Conservation (phyloP, 148 eudicot genomes). For the Camellia sinensis region DNA sequence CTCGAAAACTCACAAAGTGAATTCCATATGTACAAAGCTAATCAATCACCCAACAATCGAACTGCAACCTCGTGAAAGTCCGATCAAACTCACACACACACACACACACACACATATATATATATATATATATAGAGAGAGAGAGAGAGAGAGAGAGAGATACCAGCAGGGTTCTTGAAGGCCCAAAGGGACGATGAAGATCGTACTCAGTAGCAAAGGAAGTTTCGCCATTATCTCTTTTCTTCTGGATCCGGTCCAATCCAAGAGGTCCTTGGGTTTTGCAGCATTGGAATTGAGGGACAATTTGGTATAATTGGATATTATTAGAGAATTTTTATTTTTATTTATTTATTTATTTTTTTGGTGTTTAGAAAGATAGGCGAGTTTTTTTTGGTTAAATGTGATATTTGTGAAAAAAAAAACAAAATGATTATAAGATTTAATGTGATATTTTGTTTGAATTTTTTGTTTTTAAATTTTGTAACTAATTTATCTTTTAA, state of each 20-base stretch:
- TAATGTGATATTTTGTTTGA: no score
- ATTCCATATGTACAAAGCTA: background rate
- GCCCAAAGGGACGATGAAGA: background rate
- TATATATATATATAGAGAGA: slow-evolving; percentile 13
- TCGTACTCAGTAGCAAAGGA: no score
- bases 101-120: background rate
- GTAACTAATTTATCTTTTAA: no score
- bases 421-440: no score
- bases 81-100: background rate
- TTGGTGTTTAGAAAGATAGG: no score
- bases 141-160: slow-evolving; percentile 8
- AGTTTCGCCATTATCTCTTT: background rate
- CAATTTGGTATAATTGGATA: no score
- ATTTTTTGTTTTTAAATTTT: no score
- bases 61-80: background rate
- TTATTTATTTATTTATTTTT: no score
- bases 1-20: background rate
- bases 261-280: background rate
- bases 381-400: no score
- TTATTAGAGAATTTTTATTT: no score
- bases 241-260: background rate
- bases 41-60: background rate
- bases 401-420: no score
- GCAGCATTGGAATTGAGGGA: no score
- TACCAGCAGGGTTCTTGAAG: background rate